These are phyloP conservation scores for Setaria italica DNA, from an alignment of 202 grass and related monocot genomes.

Conservation along the genomic window DNA sequence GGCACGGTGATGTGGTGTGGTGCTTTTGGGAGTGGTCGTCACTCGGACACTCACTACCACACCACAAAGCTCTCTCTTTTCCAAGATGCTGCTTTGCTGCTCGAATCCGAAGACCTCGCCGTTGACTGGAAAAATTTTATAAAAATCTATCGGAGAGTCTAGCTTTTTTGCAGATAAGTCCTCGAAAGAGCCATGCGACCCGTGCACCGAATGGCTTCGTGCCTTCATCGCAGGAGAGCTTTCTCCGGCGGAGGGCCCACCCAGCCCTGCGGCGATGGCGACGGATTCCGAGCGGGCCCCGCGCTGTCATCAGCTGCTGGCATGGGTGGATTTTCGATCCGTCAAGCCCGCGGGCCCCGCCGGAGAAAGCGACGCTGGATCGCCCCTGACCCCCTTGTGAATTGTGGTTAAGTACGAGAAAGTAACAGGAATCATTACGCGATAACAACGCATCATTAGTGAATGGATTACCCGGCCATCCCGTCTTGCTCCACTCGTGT, in stretches of 20 bases:
- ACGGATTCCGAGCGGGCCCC: neutral
- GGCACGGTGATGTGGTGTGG: conserved; percentile 11
- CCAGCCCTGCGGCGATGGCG: neutral
- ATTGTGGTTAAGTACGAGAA: neutral
- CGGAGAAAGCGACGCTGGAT: conserved; percentile 13
- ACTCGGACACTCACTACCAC: conserved; percentile 8
- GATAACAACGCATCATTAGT: conserved; percentile 18
- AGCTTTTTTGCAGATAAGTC: neutral
- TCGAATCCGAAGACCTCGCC: conserved; percentile 18
- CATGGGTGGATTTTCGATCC: conserved; percentile 24
- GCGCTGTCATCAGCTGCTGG: conserved; percentile 10
- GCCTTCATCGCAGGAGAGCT: neutral
- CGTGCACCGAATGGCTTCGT: neutral
- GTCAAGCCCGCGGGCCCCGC: conserved; percentile 17
- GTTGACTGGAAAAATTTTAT: conserved; percentile 10
- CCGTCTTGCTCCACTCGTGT: neutral
- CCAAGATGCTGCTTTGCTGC: conserved; percentile 14
- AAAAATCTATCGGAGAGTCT: neutral
- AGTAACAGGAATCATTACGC: conserved; percentile 16
- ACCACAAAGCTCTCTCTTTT: conserved; percentile 20
- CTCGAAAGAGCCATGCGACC: conserved; percentile 7
- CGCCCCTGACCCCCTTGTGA: neutral
- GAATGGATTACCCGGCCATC: neutral
- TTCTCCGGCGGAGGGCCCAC: conserved; percentile 39
- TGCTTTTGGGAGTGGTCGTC: conserved; percentile 37